Base-by-base conservation (phyloP, 2,329 filamentous ascomycete species). In the Blastomyces silverae region DNA sequence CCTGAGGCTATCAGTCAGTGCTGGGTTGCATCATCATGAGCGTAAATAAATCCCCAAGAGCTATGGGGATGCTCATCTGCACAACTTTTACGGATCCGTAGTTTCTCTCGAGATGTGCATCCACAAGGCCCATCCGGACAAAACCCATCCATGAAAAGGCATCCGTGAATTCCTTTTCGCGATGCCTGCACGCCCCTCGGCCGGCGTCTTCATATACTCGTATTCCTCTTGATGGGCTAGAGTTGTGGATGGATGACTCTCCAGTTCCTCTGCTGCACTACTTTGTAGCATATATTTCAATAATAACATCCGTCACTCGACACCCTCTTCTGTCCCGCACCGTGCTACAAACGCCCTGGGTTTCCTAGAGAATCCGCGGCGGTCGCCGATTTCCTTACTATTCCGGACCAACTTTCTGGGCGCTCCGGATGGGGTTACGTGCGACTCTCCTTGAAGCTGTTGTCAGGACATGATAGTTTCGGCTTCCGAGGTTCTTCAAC, bases 241-340 rank as follows among this genome's bases (percentile, higher is more conserved):
- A 15, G 28, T 57, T 37, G 7, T 11, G 6, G 10, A 39, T 37
- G 53, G 10, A 39, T 37, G 53, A 11, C n/a, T 37, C 10, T 57
- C 37, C 5, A n/a, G 17, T 4, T 57, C 31, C 28, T 37, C n/a
- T 22, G 8, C 20, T 22, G 3, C 6, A 10, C 20, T 39, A 5
- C 15, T 37, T 20, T 37, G 28, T 37, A n/a, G 31, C 17, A 22
- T 39, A 22, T 34, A 17, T 55, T 55, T 55, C 11, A 55, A 20
- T 55, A 3, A 39, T 39, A 39, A n/a, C 52, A 55, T 57, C 55
- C 17, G 55, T 39, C n/a, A 22, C 22, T 57, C 37, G 55, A 53
- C 50, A 8, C 15, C 50, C 15, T 11, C 4, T 17, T 15, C 11
- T 17, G 11, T 11, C 13, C 31, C 7, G 1, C 31, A 22, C 6